Evolutionary conservation across 129 eudicot species (phyloP), one percentile per base, ranked within the genome.

Genomic region (Tanacetum coccineum): DNA sequence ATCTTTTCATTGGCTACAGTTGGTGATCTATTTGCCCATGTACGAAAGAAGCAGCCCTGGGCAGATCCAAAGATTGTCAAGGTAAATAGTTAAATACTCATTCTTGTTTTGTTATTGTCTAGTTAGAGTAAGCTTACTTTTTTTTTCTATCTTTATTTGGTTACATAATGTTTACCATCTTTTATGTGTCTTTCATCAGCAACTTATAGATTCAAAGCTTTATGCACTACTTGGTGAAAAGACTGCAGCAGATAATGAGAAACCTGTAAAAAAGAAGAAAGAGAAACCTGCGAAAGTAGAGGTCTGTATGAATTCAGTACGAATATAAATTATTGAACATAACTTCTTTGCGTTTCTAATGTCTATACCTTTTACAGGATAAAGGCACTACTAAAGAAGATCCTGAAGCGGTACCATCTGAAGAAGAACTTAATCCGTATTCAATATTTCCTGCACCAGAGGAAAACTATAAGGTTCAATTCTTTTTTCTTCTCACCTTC

Each of bases 21-120:
- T 64, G 99, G 99, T 77, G 95, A 94, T 66, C 78, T 94, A 22
- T 84, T 94, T 82, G 95, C 83, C 64, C 84, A 82, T 79, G 84
- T 94, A 14, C 85, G 99, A 67, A 85, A 89, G 93, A 94, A 74
- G 79, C 96, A 68, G 82, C 99, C 95, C 7, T 94, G 99, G 99
- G 99, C 99, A 3, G 95, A 94, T 81, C 92, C 92, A 22, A 89
- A 89, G 77, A 71, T 87, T 72, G 99, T 89, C 14, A 94, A 94
- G 97, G 99, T 89, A 79, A 61, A 47, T 14, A 50, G 25, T 22
- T 22, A 22, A 22, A 36, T 36, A n/a, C 9, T 54, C 19, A 28
- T 21, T 32, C 39, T 52, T 72, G 25, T 61, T 17, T 36, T 47
- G 22, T 18, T 66, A 12, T 63, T 62, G 25, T 71, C 3, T 1